A percentile compares a stretch with the other conserved stretches of the same genome.
phyloP scores from a whole-genome alignment of 352 stramenopile genomes.

The Pythium oligandrum region DNA sequence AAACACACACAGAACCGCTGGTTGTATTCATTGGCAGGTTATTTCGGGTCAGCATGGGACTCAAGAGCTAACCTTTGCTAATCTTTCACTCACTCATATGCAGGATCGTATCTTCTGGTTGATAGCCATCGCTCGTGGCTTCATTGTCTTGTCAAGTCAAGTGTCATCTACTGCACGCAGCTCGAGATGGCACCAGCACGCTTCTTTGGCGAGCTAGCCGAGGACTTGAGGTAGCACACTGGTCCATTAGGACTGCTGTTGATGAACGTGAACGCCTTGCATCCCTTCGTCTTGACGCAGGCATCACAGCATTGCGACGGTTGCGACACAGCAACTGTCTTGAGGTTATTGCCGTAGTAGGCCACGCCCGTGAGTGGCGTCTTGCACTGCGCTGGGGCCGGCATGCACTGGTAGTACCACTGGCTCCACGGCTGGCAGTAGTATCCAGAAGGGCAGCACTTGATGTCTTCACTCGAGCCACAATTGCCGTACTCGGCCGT shows the following conservation, averaged over 20 bases:
- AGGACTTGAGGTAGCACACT: slow-evolving; percentile 23
- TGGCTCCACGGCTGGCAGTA: slow-evolving; percentile 49
- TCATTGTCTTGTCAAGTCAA: too few species aligned
- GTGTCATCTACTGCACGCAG: too few species aligned
- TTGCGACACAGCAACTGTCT: slow-evolving; percentile 28
- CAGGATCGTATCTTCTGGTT: too few species aligned
- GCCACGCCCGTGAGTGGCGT: slow-evolving; percentile 35
- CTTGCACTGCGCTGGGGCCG: slow-evolving; percentile 25
- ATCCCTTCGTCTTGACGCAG: slow-evolving; percentile 25
- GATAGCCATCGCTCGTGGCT: too few species aligned
- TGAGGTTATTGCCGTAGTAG: slow-evolving; percentile 38
- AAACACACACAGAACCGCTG: too few species aligned
- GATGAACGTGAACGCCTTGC: slow-evolving; percentile 47
- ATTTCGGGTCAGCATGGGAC: too few species aligned
- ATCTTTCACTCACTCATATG: too few species aligned
- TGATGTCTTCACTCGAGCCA: slow-evolving; percentile 14
- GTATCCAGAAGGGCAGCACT: slow-evolving; percentile 32
- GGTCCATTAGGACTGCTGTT: slow-evolving; percentile 31
- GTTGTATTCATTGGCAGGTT: too few species aligned
- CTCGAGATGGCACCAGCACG: slow-evolving; percentile 14
- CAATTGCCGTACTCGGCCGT: slow-evolving; percentile 14
- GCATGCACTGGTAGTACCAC: slow-evolving; percentile 42
- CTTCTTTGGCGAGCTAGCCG: slow-evolving; percentile 4
- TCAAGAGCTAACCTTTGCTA: too few species aligned
- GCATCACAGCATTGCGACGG: slow-evolving; percentile 35